phyloP scores from a whole-genome alignment of 164 flowering plant species.

The Vitis amurensis region DNA sequence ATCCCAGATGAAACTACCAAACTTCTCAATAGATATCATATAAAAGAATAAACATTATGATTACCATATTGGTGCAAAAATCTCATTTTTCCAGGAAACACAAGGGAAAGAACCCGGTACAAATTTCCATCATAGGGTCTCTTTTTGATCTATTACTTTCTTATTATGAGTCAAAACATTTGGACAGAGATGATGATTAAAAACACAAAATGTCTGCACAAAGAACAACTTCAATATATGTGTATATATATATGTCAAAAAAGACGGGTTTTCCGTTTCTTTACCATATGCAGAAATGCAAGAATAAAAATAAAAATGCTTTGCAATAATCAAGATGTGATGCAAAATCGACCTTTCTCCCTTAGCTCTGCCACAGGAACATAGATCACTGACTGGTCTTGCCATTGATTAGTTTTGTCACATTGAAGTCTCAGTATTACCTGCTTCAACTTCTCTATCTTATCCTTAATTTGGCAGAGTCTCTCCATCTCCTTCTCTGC shows the following conservation, averaged over 20 bases:
- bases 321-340: not conserved
- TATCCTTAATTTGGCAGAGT: slow-evolving; percentile 49
- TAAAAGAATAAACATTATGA: no score
- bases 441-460: slow-evolving; percentile 46
- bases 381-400: slow-evolving; percentile 39
- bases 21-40: no score
- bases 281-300: not conserved
- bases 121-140: no score
- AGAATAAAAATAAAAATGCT: not conserved
- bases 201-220: not conserved
- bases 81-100: no score
- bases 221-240: not conserved
- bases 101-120: no score
- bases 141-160: no score
- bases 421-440: slow-evolving; percentile 25
- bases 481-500: slow-evolving; percentile 71
- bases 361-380: slow-evolving; percentile 76
- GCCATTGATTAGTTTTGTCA: slow-evolving; percentile 12
- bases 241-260: not conserved
- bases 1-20: no score
- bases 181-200: not conserved
- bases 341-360: slow-evolving; percentile 45
- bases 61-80: no score
- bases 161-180: no score
- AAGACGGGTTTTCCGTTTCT: not conserved